These are phyloP conservation scores for Verticillium nonalfalfae DNA, from an alignment of 2,329 filamentous ascomycete genomes.

Conservation along the genomic window DNA sequence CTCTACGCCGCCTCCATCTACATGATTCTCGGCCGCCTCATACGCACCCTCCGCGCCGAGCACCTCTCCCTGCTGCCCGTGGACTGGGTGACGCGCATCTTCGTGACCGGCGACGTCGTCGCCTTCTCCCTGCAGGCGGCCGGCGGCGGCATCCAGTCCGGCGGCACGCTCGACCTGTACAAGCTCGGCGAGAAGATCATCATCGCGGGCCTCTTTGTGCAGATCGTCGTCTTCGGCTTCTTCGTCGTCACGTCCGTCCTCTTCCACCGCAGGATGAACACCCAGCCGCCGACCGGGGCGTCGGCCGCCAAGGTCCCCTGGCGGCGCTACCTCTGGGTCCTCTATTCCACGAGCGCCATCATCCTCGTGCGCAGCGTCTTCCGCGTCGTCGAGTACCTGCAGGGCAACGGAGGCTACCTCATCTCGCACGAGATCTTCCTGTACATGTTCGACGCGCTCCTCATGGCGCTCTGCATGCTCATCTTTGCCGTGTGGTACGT, in stretches of 20 bases:
- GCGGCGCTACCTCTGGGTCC: slow-evolving; percentile 31
- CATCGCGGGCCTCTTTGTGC: slow-evolving; percentile 48
- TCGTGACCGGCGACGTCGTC: slow-evolving; percentile 38
- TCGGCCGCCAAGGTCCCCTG: slow-evolving; percentile 16
- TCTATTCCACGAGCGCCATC: slow-evolving; percentile 44
- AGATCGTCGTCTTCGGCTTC: slow-evolving; percentile 50
- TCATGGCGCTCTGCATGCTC: slow-evolving; percentile 46
- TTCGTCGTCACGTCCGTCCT: slow-evolving; percentile 42
- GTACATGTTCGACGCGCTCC: slow-evolving; percentile 46
- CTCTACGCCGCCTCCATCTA: slow-evolving; percentile 12
- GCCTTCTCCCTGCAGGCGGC: slow-evolving; percentile 34
- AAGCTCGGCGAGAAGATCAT: slow-evolving; percentile 44
- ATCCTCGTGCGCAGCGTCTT: slow-evolving; percentile 51
- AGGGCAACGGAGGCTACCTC: slow-evolving; percentile 33
- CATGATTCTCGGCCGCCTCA: slow-evolving; percentile 22
- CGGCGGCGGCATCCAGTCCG: slow-evolving; percentile 23
- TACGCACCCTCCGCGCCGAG: slow-evolving; percentile 17
- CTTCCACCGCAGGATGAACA: slow-evolving; percentile 36
- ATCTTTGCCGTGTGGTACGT: slow-evolving; percentile 5
- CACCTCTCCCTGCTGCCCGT: slow-evolving; percentile 11
- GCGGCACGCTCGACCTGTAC: background rate
- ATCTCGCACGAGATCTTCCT: slow-evolving; percentile 54
- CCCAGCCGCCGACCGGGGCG: slow-evolving; percentile 6
- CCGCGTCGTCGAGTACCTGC: slow-evolving; percentile 52
- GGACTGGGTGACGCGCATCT: slow-evolving; percentile 35